phyloP scores from a whole-genome alignment of 2,329 filamentous ascomycete species.

The Kalaharituber pfeilii region DNA sequence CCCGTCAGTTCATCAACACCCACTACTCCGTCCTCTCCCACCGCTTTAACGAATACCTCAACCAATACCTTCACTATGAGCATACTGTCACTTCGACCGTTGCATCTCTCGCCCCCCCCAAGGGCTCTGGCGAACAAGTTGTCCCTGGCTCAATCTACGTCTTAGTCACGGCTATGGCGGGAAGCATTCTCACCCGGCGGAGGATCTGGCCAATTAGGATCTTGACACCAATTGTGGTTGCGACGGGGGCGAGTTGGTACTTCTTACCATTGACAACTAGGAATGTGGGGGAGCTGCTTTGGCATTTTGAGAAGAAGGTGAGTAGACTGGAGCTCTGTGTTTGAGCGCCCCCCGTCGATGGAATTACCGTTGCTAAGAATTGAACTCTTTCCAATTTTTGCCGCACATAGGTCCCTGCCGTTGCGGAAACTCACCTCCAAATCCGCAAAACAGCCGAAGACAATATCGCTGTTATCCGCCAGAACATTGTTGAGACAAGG shows the following conservation, averaged over 20 bases:
- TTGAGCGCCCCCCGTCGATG: too few species aligned
- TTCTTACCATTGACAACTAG: conserved; percentile 77
- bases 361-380: too few species aligned
- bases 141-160: conserved; percentile 86
- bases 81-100: conserved; percentile 77
- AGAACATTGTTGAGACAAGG: conserved; percentile 53
- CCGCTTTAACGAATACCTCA: conserved; percentile 64
- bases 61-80: conserved; percentile 68
- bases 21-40: conserved; percentile 61
- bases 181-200: conserved; percentile 55
- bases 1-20: conserved; percentile 61
- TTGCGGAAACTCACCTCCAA: conserved; percentile 65
- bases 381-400: too few species aligned
- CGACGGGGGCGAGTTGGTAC: conserved; percentile 61
- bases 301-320: conserved; percentile 83
- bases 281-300: conserved; percentile 71
- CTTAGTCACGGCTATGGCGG: conserved; percentile 84
- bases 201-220: conserved; percentile 68
- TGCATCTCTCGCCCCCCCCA: conserved; percentile 69
- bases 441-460: conserved; percentile 51
- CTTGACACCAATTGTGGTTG: conserved; percentile 58
- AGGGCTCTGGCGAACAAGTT: conserved; percentile 70
- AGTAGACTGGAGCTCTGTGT: too few species aligned
- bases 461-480: conserved; percentile 54
- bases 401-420: too few species aligned